Evolutionary conservation across 2,329 filamentous ascomycete genomes (phyloP).

Genomic region (Paecilomyces sp.): DNA sequence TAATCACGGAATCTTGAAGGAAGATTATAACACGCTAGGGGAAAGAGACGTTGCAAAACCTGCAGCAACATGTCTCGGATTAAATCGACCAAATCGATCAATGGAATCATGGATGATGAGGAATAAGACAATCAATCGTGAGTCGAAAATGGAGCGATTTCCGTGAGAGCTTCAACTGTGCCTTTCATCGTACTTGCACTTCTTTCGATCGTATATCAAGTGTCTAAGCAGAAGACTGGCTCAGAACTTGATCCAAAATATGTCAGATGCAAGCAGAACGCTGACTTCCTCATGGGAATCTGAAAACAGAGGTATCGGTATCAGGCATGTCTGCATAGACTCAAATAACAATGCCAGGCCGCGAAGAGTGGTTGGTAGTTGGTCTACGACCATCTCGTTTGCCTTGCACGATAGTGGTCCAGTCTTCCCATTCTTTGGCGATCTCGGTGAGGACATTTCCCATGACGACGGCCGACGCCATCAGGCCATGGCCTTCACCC

Average conservation of each 20-base stretch:
- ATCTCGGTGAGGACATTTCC: constrained; percentile 91
- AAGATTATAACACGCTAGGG: background rate
- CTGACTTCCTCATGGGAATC: background rate
- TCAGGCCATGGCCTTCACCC: constrained; percentile 87
- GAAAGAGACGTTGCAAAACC: background rate
- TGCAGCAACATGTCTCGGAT: background rate
- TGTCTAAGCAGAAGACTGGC: background rate
- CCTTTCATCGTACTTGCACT: background rate
- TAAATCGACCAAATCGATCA: background rate
- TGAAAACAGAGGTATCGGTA: background rate
- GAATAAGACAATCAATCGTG: background rate
- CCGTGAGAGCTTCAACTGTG: background rate
- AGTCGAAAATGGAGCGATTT: background rate
- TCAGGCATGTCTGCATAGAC: background rate
- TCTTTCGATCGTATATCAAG: background rate
- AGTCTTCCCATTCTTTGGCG: constrained; percentile 86
- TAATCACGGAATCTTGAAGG: background rate
- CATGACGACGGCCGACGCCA: constrained; percentile 94
- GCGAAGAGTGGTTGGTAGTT: constrained; percentile 17
- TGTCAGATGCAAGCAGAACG: background rate
- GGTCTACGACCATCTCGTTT: constrained; percentile 23
- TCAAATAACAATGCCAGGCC: constrained; percentile 12
- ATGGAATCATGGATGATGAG: background rate
- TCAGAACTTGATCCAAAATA: background rate
- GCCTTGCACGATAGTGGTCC: constrained; percentile 55